A percentile compares a stretch with the other conserved stretches of the same genome.
Conservation (phyloP, 495 filamentous ascomycete genomes). For the Platismatia glauca region DNA sequence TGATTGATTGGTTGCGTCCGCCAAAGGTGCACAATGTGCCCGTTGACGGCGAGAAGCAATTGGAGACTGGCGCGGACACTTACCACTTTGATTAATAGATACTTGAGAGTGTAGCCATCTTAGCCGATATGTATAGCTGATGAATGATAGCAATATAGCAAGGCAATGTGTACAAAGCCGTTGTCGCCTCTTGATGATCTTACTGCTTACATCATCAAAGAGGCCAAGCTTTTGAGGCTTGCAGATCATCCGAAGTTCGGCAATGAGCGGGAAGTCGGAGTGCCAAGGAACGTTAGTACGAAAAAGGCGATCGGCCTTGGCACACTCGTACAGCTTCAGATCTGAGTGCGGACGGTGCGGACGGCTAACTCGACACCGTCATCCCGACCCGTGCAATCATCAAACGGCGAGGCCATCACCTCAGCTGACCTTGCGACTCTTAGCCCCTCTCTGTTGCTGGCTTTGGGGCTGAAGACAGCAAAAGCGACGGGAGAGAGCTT, state of each 20-base stretch:
- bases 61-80: not conserved
- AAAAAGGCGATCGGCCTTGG: too few relatives aligned
- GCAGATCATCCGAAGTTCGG: not conserved
- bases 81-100: not conserved
- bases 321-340: too few relatives aligned
- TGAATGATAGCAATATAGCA: not conserved
- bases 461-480: not conserved
- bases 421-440: not conserved
- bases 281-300: too few relatives aligned
- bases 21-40: not conserved
- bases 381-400: not conserved
- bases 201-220: not conserved
- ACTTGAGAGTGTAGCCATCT: not conserved
- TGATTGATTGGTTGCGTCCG: not conserved
- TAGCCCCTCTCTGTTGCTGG: not conserved
- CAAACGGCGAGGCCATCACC: not conserved
- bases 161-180: not conserved
- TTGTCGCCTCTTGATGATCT: not conserved
- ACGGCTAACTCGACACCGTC: not conserved
- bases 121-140: not conserved
- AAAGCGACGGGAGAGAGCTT: not conserved
- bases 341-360: too few relatives aligned
- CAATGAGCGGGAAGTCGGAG: too few relatives aligned
- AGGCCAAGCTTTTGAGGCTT: slow-evolving; percentile 4
- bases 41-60: not conserved